A percentile compares a stretch with the other conserved stretches of the same genome.
These are phyloP conservation scores for Polyporus arcularius DNA, from an alignment of 768 basidiomycete genomes.

Conservation along the genomic window DNA sequence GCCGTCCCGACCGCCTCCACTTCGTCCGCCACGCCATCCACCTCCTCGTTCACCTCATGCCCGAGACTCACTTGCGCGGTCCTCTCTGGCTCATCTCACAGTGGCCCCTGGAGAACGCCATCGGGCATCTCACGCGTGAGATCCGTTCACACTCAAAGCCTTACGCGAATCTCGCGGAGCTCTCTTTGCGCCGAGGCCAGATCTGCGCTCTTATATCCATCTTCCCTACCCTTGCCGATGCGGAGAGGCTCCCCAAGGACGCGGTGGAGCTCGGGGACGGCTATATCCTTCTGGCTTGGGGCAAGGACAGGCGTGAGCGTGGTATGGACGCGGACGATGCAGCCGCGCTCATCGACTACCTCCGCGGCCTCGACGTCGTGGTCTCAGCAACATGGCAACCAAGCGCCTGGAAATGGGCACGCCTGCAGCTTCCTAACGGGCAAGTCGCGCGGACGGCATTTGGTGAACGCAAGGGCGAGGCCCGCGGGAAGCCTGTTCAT, in stretches of 20 bases:
- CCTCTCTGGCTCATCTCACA: conserved; percentile 13
- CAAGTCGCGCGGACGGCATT: not conserved
- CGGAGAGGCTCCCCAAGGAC: not conserved
- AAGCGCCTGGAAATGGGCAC: not conserved
- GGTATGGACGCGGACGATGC: too few species aligned
- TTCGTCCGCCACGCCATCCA: conserved; percentile 36
- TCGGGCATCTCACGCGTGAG: conserved; percentile 28
- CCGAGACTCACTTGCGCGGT: conserved; percentile 25
- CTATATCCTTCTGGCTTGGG: too few species aligned
- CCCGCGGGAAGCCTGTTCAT: too few species aligned
- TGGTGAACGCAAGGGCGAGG: not conserved
- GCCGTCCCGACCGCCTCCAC: conserved; percentile 35
- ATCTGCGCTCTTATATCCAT: not conserved
- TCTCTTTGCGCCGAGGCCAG: not conserved
- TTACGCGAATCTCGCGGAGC: conserved; percentile 24
- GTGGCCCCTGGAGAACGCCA: conserved; percentile 26
- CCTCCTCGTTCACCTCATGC: conserved; percentile 29
- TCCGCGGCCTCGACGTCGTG: too few species aligned
- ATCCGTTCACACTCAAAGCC: conserved; percentile 28
- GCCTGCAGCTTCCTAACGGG: not conserved
- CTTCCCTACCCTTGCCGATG: too few species aligned
- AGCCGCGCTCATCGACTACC: too few species aligned
- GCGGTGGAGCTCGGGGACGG: not conserved
- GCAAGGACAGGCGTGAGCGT: too few species aligned
- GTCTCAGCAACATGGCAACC: too few species aligned